Percentiles rank a stretch among this genome's conserved stretches.
Conservation (phyloP, 1,284 basidiomycete genomes). For the Sporisorium iseilematis-ciliati region DNA sequence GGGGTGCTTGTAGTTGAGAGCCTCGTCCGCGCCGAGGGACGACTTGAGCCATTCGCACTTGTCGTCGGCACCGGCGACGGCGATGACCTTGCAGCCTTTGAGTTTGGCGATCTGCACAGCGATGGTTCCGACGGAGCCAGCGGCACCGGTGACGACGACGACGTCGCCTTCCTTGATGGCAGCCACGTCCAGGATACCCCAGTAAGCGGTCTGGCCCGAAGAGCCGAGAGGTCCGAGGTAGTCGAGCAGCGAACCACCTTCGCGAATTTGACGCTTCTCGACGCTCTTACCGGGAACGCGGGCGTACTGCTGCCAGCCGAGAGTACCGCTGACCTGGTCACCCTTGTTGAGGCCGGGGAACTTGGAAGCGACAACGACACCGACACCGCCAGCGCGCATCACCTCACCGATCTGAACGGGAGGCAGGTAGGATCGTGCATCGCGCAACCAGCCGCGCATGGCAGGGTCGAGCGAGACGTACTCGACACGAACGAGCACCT, state of each 20-base stretch:
- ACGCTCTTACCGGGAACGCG: constrained; percentile 40
- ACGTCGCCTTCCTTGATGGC: constrained; percentile 56
- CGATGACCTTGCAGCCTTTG: constrained; percentile 79
- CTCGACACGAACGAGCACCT: constrained; percentile 66
- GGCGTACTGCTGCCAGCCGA: constrained; percentile 59
- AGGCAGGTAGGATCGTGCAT: constrained; percentile 73
- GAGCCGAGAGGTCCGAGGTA: constrained; percentile 69
- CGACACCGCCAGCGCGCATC: constrained; percentile 81
- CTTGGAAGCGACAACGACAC: constrained; percentile 74
- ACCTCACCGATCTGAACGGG: constrained; percentile 83
- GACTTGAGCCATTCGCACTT: constrained; percentile 86
- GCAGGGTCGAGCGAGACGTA: constrained; percentile 68
- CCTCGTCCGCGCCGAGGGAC: constrained; percentile 83
- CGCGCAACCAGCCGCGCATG: constrained; percentile 85
- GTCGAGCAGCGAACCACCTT: constrained; percentile 52
- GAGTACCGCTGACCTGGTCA: constrained; percentile 52
- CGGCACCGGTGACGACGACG: constrained; percentile 62
- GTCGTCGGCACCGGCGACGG: constrained; percentile 81
- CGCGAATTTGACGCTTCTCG: constrained; percentile 40
- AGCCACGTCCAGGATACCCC: constrained; percentile 57
- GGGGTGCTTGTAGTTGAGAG: constrained; percentile 84
- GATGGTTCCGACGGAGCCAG: constrained; percentile 66
- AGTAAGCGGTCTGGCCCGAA: constrained; percentile 70
- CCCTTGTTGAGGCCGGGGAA: constrained; percentile 60
- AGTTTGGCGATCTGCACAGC: constrained; percentile 75